Conservation (phyloP, 495 filamentous ascomycete genomes). For the Endocarpon pusillum region DNA sequence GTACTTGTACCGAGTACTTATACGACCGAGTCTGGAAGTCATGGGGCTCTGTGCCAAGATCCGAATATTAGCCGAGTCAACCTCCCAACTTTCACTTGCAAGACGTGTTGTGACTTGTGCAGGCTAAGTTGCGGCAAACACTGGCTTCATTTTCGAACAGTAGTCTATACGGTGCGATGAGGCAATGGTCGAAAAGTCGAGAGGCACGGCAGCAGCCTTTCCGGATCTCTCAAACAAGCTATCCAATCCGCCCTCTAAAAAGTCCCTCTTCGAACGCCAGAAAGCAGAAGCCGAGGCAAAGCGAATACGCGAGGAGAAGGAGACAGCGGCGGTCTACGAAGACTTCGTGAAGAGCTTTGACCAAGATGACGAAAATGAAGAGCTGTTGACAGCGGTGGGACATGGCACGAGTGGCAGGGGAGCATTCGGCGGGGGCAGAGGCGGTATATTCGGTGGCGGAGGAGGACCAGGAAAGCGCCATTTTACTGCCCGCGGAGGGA, state of each 20-base stretch:
- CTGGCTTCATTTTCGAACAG: too few relatives aligned
- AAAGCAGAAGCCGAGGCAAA: constrained; percentile 91
- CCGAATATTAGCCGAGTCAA: too few relatives aligned
- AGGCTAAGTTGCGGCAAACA: too few relatives aligned
- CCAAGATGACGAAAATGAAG: constrained; percentile 37
- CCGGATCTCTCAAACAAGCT: constrained; percentile 76
- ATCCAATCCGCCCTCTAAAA: constrained; percentile 56
- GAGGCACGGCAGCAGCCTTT: too few relatives aligned
- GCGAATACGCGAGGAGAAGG: constrained; percentile 66
- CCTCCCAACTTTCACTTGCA: too few relatives aligned
- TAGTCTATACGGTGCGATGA: too few relatives aligned
- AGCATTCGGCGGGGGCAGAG: constrained; percentile 12
- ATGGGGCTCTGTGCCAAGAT: too few relatives aligned
- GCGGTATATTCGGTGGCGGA: constrained; percentile 22
- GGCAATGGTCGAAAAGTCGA: too few relatives aligned
- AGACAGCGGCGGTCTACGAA: constrained; percentile 78
- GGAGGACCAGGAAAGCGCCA: constrained; percentile 35
- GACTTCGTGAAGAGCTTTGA: constrained; percentile 86
- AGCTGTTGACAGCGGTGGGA: background rate
- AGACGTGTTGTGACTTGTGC: too few relatives aligned
- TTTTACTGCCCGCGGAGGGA: constrained; percentile 31
- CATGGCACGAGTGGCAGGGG: background rate
- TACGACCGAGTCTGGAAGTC: too few relatives aligned
- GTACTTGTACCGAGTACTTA: too few relatives aligned
- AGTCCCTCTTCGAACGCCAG: constrained; percentile 82